phyloP scores from a whole-genome alignment of 805 yeast species.

The Starmerella khaoyaiensis region DNA sequence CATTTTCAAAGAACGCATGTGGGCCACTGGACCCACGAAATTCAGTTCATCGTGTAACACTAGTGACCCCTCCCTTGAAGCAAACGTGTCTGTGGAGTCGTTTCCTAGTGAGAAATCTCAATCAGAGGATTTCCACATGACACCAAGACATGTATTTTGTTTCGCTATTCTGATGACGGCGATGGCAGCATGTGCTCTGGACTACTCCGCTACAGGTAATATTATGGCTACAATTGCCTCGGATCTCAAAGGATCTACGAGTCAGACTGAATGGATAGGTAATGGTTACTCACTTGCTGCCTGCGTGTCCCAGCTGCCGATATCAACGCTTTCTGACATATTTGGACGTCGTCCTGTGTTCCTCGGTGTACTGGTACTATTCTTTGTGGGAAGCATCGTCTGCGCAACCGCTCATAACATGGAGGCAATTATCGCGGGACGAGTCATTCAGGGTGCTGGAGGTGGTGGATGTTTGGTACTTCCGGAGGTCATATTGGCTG shows the following conservation, averaged over 20 bases:
- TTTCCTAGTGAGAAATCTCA: not conserved
- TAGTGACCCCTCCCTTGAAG: not conserved
- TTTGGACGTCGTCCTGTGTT: slow-evolving; percentile 37
- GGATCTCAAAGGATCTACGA: slow-evolving; percentile 21
- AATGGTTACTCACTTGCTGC: slow-evolving; percentile 23
- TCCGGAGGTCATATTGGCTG: slow-evolving; percentile 45
- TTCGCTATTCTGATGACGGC: slow-evolving; percentile 7
- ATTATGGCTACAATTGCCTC: slow-evolving; percentile 15
- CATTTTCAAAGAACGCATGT: slow-evolving; percentile 1
- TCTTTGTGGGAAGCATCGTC: slow-evolving; percentile 50
- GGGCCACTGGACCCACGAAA: slow-evolving; percentile 1
- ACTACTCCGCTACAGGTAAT: slow-evolving; percentile 20
- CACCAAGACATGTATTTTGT: slow-evolving; percentile 2
- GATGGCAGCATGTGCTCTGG: slow-evolving; percentile 14
- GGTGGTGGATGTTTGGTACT: slow-evolving; percentile 55
- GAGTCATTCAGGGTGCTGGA: slow-evolving; percentile 59
- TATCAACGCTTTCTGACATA: slow-evolving; percentile 21
- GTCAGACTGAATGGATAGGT: slow-evolving; percentile 25
- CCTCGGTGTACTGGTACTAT: slow-evolving; percentile 38
- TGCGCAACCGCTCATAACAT: slow-evolving; percentile 43
- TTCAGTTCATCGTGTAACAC: not conserved
- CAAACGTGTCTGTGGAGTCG: not conserved
- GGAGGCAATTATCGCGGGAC: slow-evolving; percentile 54
- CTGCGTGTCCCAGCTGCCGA: slow-evolving; percentile 19
- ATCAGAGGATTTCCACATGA: slow-evolving; percentile 9